Percentiles rank a stretch among this genome's conserved stretches.
These are phyloP conservation scores for Thielaviopsis cerberus DNA, from an alignment of 2,329 filamentous ascomycete species.

Conservation along the genomic window DNA sequence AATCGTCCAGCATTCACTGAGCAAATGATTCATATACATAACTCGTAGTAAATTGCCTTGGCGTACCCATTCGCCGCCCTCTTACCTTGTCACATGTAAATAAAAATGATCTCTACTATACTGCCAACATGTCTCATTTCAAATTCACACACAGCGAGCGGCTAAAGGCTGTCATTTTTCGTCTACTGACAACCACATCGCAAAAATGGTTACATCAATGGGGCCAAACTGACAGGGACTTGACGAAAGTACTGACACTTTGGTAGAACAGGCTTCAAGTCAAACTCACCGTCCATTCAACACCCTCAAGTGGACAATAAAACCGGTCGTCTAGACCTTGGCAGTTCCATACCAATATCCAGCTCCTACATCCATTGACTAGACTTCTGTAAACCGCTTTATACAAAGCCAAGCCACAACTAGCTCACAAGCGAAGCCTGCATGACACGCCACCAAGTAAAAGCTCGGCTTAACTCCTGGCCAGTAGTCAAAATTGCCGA, in stretches of 20 bases:
- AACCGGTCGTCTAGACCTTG: not conserved
- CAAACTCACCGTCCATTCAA: too few species aligned
- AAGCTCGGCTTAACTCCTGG: not conserved
- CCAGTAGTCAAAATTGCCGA: not conserved
- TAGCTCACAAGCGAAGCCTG: not conserved
- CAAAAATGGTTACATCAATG: not conserved
- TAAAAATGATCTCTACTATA: not conserved
- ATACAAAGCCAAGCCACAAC: not conserved
- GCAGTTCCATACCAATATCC: not conserved
- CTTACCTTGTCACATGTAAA: not conserved
- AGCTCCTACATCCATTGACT: not conserved
- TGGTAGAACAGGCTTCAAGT: too few species aligned
- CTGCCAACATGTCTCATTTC: not conserved
- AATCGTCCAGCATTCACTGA: too few species aligned
- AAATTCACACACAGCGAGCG: not conserved
- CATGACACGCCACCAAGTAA: not conserved
- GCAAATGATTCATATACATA: too few species aligned
- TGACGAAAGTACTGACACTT: not conserved
- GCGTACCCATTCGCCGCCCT: not conserved
- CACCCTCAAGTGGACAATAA: not conserved
- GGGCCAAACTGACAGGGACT: not conserved
- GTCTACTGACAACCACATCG: not conserved
- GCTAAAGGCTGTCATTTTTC: not conserved
- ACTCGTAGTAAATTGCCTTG: too few species aligned
- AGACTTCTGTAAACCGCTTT: not conserved